Percentiles rank a stretch among this genome's conserved stretches.
Evolutionary conservation across 1,284 basidiomycete genomes (phyloP).

Genomic region (Sporisorium iseilematis-ciliati): DNA sequence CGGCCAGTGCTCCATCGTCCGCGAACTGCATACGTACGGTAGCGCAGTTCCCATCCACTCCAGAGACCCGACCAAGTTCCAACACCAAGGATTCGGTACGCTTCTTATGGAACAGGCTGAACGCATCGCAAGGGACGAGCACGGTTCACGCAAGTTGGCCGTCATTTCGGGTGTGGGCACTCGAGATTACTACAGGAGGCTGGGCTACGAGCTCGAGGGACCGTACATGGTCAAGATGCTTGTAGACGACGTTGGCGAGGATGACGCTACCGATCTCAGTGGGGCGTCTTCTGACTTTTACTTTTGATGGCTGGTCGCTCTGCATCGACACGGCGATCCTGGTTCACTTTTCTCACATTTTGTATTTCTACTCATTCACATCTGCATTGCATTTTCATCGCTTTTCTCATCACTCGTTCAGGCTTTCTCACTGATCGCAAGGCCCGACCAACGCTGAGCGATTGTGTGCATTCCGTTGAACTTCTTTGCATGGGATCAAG

Average conservation of each 20-base stretch:
- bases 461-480: too few relatives aligned
- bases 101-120: conserved; percentile 99
- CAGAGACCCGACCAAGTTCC: conserved; percentile 88
- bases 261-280: conserved; percentile 8
- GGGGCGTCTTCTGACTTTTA: conserved; percentile 20
- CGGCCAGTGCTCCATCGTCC: conserved; percentile 88
- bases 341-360: conserved; percentile 1
- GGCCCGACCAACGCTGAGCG: neutral
- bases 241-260: conserved; percentile 37
- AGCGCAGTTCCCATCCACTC: conserved; percentile 97
- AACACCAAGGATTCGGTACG: conserved; percentile 88
- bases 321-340: too few relatives aligned
- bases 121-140: conserved; percentile 96
- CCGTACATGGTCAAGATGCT: conserved; percentile 74
- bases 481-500: neutral
- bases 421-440: neutral
- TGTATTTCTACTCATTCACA: conserved; percentile 30
- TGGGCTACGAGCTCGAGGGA: conserved; percentile 94
- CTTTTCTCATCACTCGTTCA: neutral
- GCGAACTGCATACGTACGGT: conserved; percentile 98
- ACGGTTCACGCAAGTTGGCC: conserved; percentile 91
- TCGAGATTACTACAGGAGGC: conserved; percentile 89
- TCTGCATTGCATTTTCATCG: conserved; percentile 24
- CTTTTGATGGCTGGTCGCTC: conserved; percentile 19
- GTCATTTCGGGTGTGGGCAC: conserved; percentile 98